phyloP scores from a whole-genome alignment of 1,284 basidiomycete genomes.

The Cutaneotrichosporon arboriforme region DNA sequence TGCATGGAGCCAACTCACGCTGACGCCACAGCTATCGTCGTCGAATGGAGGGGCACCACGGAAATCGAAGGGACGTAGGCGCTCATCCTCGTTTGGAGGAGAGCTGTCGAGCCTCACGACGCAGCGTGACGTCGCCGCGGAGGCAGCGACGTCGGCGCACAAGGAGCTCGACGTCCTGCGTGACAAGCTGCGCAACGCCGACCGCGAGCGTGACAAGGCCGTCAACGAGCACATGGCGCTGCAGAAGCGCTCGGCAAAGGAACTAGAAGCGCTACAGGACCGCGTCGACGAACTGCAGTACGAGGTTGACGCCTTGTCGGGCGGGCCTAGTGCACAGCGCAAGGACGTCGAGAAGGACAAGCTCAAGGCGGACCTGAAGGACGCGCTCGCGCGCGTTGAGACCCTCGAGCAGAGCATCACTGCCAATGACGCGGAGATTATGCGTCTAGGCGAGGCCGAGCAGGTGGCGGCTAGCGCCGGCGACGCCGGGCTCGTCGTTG shows the following conservation, averaged over 20 bases:
- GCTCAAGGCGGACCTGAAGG: constrained; percentile 10
- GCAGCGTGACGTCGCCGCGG: constrained; percentile 16
- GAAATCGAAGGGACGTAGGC: neutral
- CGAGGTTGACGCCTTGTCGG: constrained; percentile 36
- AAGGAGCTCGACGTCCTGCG: constrained; percentile 26
- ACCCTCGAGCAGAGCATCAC: neutral
- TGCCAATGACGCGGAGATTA: constrained; percentile 8
- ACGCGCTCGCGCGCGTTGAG: neutral
- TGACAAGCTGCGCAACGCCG: neutral
- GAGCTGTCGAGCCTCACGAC: constrained; percentile 27
- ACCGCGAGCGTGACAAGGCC: constrained; percentile 34
- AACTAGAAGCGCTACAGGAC: constrained; percentile 31
- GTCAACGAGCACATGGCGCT: constrained; percentile 45
- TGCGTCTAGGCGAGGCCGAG: neutral
- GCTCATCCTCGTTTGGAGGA: constrained; percentile 27
- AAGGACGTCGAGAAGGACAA: constrained; percentile 24
- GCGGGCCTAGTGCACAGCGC: neutral
- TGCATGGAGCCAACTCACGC: neutral
- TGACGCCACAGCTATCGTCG: neutral
- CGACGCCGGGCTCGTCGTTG: neutral
- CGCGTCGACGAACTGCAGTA: constrained; percentile 39
- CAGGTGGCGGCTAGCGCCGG: neutral
- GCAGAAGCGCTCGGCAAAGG: constrained; percentile 31
- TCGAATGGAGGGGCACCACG: neutral
- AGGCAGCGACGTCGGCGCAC: neutral